A percentile compares a stretch with the other conserved stretches of the same genome.
Evolutionary conservation across 257 asterid genomes (phyloP).

Genomic region (Fraxinus cuspidata): DNA sequence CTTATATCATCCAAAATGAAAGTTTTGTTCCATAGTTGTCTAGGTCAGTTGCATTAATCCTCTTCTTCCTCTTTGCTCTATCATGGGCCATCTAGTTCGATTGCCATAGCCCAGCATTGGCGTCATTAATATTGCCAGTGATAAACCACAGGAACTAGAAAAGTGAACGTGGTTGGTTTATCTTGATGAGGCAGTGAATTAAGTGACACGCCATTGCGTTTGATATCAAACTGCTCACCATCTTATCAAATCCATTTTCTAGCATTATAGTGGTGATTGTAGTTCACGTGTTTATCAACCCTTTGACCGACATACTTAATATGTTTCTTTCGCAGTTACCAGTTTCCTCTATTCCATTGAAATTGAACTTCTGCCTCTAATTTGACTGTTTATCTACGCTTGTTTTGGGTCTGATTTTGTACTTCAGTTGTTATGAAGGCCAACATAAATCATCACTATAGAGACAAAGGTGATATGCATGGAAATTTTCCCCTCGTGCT

Average conservation of each 20-base stretch:
- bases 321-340: neutral
- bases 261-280: neutral
- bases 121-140: neutral
- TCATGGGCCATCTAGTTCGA: neutral
- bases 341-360: neutral
- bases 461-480: neutral
- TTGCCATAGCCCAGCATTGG: neutral
- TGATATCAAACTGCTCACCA: neutral
- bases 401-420: neutral
- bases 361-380: neutral
- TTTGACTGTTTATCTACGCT: neutral
- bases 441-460: neutral
- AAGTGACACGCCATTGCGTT: neutral
- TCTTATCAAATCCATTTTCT: neutral
- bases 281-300: neutral
- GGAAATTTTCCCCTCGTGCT: neutral
- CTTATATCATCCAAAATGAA: neutral
- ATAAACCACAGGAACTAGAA: neutral
- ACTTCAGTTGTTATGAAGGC: neutral
- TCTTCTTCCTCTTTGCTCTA: neutral
- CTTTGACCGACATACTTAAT: neutral
- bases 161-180: neutral
- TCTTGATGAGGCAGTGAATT: neutral
- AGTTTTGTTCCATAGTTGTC: neutral
- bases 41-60: neutral